These are phyloP conservation scores for Metarhizium brunneum DNA, from an alignment of 2,329 filamentous ascomycete species.

Conservation along the genomic window DNA sequence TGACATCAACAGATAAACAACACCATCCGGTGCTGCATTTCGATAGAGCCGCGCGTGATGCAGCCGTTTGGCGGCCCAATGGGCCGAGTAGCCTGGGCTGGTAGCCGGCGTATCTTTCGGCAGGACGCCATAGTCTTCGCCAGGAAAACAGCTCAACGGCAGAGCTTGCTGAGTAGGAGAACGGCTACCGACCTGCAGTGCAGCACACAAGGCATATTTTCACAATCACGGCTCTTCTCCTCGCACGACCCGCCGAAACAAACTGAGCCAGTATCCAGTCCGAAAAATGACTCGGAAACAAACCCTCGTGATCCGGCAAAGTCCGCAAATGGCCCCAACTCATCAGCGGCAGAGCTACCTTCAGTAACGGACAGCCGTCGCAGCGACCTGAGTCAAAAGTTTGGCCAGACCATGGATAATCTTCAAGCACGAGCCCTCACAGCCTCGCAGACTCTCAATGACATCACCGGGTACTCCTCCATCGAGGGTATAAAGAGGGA, in stretches of 20 bases:
- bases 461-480: slow-evolving; percentile 84
- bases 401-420: slow-evolving; percentile 66
- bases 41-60: slow-evolving; percentile 15
- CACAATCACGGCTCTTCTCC: slow-evolving; percentile 16
- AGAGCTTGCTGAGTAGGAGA: background rate
- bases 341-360: slow-evolving; percentile 17
- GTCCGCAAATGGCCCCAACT: background rate
- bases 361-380: slow-evolving; percentile 24
- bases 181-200: background rate
- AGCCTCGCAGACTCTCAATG: slow-evolving; percentile 83
- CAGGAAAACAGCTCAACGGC: background rate
- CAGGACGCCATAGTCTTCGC: background rate
- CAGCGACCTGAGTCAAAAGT: slow-evolving; percentile 22
- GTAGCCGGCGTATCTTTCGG: slow-evolving; percentile 16
- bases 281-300: background rate
- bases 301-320: background rate
- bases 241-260: slow-evolving; percentile 15
- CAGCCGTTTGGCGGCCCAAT: slow-evolving; percentile 24
- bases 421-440: slow-evolving; percentile 76
- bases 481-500: slow-evolving; percentile 79
- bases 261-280: background rate
- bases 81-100: slow-evolving; percentile 20
- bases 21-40: background rate
- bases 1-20: background rate
- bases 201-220: background rate